These are phyloP conservation scores for Bolboschoenoplectus hybrid DNA, from an alignment of 202 grass and related monocot species.

Conservation along the genomic window DNA sequence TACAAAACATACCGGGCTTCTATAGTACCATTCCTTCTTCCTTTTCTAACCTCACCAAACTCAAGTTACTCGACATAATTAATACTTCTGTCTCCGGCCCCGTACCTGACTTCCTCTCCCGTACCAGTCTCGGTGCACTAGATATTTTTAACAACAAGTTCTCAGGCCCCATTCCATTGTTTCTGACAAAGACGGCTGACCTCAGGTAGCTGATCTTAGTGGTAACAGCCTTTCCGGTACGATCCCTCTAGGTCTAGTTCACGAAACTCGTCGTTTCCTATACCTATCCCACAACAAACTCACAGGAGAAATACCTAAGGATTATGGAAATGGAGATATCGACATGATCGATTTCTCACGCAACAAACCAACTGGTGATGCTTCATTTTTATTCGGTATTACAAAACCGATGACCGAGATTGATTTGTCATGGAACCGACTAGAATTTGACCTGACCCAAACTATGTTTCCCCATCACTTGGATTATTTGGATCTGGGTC, in stretches of 20 bases:
- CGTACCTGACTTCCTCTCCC: slow-evolving; percentile 53
- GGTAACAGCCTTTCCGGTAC: slow-evolving; percentile 48
- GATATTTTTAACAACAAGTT: slow-evolving; percentile 65
- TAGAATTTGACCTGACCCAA: too few relatives aligned
- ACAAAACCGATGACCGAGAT: too few relatives aligned
- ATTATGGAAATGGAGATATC: slow-evolving; percentile 62
- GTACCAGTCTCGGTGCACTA: slow-evolving; percentile 52
- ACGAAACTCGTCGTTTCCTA: slow-evolving; percentile 54
- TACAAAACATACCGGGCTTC: slow-evolving; percentile 56
- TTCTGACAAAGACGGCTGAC: slow-evolving; percentile 51
- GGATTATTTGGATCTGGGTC: too few relatives aligned
- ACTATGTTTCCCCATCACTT: too few relatives aligned
- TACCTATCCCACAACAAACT: slow-evolving; percentile 61
- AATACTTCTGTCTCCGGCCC: slow-evolving; percentile 60
- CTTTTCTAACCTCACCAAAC: slow-evolving; percentile 56
- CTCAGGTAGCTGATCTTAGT: slow-evolving; percentile 56
- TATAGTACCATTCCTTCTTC: slow-evolving; percentile 58
- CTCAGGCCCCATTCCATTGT: slow-evolving; percentile 47
- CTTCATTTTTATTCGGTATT: too few relatives aligned
- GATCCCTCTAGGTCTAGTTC: slow-evolving; percentile 60
- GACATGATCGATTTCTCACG: slow-evolving; percentile 66
- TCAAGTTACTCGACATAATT: slow-evolving; percentile 61
- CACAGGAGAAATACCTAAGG: slow-evolving; percentile 57
- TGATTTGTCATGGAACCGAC: too few relatives aligned
- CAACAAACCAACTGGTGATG: slow-evolving; percentile 41